Evolutionary conservation across 1,284 basidiomycete species (phyloP).

Genomic region (Pseudozyma flocculosa): DNA sequence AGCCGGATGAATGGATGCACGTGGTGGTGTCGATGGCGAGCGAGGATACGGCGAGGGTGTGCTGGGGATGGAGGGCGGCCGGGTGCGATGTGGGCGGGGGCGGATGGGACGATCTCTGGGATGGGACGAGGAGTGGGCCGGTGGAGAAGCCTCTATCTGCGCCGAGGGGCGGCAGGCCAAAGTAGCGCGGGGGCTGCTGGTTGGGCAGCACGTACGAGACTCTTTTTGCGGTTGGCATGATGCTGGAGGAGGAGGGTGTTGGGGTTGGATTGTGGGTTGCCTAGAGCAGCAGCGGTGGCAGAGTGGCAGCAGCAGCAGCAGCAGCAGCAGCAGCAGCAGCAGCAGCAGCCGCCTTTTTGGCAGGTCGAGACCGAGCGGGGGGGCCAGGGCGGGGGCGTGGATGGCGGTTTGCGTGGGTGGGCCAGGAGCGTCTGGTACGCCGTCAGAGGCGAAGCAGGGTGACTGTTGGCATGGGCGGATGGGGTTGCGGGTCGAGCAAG

Average conservation of each 20-base stretch:
- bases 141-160: slow-evolving; percentile 20
- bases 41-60: slow-evolving; percentile 50
- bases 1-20: slow-evolving; percentile 12
- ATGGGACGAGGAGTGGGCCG: slow-evolving; percentile 22
- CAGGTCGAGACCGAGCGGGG: no score
- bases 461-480: no score
- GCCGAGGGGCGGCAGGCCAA: slow-evolving; percentile 32
- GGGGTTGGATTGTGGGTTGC: no score
- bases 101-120: neutral
- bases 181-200: slow-evolving; percentile 24
- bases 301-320: no score
- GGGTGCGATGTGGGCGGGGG: neutral
- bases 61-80: slow-evolving; percentile 32
- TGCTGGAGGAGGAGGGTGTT: neutral
- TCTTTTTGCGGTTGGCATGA: slow-evolving; percentile 23
- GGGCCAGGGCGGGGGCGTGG: no score
- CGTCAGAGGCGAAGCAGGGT: no score
- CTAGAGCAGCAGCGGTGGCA: no score
- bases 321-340: no score
- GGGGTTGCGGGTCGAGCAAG: no score
- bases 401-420: no score
- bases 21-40: slow-evolving; percentile 49
- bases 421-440: no score
- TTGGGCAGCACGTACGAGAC: slow-evolving; percentile 43
- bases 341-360: no score